Percentiles rank a stretch among this genome's conserved stretches.
These are phyloP conservation scores for Wickerhamomyces bisporus DNA, from an alignment of 805 yeast genomes.

Conservation along the genomic window DNA sequence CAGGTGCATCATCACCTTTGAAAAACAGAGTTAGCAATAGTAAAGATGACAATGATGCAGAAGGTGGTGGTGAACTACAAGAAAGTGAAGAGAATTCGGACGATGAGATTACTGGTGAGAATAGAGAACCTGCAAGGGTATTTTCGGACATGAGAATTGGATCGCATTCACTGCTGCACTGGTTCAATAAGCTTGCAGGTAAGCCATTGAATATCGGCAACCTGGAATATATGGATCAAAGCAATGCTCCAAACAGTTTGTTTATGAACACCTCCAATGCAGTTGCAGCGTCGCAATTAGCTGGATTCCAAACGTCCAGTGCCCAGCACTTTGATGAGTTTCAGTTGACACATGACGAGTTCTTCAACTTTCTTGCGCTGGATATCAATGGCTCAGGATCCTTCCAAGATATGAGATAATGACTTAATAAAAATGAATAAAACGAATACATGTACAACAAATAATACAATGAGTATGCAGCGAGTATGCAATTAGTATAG, in stretches of 20 bases:
- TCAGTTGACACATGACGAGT: constrained; percentile 25
- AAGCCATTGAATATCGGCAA: constrained; percentile 5
- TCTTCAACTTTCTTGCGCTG: constrained; percentile 25
- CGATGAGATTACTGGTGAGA: constrained; percentile 23
- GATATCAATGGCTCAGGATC: constrained; percentile 20
- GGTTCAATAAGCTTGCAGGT: constrained; percentile 23
- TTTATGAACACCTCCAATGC: neutral
- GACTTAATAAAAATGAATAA: neutral
- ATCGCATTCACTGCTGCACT: constrained; percentile 26
- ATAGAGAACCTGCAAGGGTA: constrained; percentile 30
- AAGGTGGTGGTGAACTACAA: constrained; percentile 13
- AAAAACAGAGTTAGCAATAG: neutral
- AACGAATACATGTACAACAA: no score
- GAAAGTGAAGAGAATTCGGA: constrained; percentile 17
- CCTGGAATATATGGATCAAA: neutral
- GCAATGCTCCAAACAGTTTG: neutral
- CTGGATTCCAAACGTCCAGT: constrained; percentile 15
- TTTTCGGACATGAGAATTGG: constrained; percentile 30
- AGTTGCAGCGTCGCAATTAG: constrained; percentile 3
- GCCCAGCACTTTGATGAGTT: constrained; percentile 18
- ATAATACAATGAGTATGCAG: no score
- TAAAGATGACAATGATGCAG: neutral
- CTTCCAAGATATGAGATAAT: constrained; percentile 12
- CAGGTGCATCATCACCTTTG: constrained; percentile 1
- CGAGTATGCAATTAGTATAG: no score